Evolutionary conservation across 306 rosid species (phyloP), one percentile per base, ranked within the genome.

Genomic region (Gleditsia sinensis): DNA sequence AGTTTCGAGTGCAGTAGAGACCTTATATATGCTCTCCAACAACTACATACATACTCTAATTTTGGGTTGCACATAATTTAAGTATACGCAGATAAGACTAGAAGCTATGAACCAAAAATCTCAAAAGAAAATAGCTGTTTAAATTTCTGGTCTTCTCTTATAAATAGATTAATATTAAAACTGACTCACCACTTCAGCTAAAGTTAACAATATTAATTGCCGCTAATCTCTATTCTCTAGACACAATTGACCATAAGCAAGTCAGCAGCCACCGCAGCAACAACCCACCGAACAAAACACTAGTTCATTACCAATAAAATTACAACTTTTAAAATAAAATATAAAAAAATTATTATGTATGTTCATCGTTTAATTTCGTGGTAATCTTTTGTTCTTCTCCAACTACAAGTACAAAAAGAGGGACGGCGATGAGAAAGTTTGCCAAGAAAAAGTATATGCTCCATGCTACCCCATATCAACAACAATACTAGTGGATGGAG

Each of bases 381-480:
- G 40, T 19, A 33, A 54, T 34, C 42, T 45, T 27, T 37, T 56
- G 53, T 5, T 57, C 27, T 27, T 48, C 7, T 33, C 33, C 23
- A 3, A 57, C 79, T 11, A 53, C 0, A 33, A 14, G 19, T 23
- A 42, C 46, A 66, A 58, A 77, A 77, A 55, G 64, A n/a, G 61
- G 57, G 36, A 66, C 58, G 74, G 24, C 17, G 54, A 14, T 27
- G 46, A 65, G 25, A 13, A 61, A 60, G 56, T 24, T 2, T 25
- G 27, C 9, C 37, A 27, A 7, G 62, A 3, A 0, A 25, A 11
- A 46, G 21, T n/a, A 46, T 16, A 46, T 5, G 21, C 21, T 16
- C 9, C 11, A 37, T 37, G 42, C 10, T 37, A 37, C 11, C 42
- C 42, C 1, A 37, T 49, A 20, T 49, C 13, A 20, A 24, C 5